phyloP scores from a whole-genome alignment of 2,329 filamentous ascomycete species.

The Colletotrichum sp. region DNA sequence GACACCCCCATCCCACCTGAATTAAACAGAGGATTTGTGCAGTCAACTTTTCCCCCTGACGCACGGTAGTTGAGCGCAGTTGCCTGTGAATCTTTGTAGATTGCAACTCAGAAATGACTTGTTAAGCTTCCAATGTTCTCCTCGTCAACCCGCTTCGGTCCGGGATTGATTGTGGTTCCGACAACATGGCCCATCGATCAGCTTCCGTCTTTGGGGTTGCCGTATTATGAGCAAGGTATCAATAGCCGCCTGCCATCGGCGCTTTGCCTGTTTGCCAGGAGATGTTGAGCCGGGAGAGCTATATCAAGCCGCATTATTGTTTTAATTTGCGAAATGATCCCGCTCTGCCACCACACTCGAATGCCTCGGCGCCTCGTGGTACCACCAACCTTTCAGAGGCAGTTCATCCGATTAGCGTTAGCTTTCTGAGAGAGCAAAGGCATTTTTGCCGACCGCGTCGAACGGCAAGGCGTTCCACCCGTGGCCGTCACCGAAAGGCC shows the following conservation, averaged over 20 bases:
- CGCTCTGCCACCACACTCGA: neutral
- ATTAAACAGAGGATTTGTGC: neutral
- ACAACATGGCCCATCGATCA: neutral
- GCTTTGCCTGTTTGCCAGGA: neutral
- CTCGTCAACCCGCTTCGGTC: neutral
- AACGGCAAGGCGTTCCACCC: neutral
- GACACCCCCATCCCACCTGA: neutral
- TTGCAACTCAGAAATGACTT: neutral
- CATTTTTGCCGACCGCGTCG: neutral
- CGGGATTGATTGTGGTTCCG: neutral
- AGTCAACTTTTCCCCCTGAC: neutral
- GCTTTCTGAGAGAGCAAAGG: neutral
- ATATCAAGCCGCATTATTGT: conserved; percentile 4
- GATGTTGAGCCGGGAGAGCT: neutral
- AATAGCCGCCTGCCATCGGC: neutral
- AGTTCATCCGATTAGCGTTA: conserved; percentile 7
- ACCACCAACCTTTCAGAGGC: neutral
- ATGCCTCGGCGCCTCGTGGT: neutral
- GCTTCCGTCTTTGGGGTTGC: neutral
- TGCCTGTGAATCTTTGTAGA: neutral
- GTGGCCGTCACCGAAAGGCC: neutral
- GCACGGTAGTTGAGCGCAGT: neutral
- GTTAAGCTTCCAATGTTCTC: neutral
- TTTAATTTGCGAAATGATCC: neutral
- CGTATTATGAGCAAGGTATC: neutral